Percentiles rank a stretch among this genome's conserved stretches.
These are phyloP conservation scores for Fomitopsis pulvina DNA, from an alignment of 768 basidiomycete genomes.

Conservation along the genomic window DNA sequence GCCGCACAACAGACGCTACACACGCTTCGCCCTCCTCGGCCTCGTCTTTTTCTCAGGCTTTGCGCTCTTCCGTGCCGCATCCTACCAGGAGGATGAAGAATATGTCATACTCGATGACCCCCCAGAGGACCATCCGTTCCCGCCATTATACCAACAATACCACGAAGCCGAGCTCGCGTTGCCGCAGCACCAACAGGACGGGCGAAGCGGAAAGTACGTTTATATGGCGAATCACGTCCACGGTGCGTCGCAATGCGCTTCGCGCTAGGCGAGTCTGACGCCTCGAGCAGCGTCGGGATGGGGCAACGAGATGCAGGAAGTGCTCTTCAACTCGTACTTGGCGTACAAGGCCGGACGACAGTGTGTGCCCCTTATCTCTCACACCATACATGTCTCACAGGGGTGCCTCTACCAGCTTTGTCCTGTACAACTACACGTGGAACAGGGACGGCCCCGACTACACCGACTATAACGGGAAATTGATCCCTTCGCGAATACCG, in stretches of 20 bases:
- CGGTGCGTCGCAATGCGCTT: conserved; percentile 3
- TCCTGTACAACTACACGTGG: conserved; percentile 56
- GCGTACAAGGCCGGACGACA: conserved; percentile 30
- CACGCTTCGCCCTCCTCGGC: conserved; percentile 1
- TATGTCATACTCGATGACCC: not conserved
- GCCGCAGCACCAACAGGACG: conserved; percentile 24
- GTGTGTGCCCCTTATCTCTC: conserved; percentile 19
- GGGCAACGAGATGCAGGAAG: conserved; percentile 36
- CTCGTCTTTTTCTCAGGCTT: not conserved
- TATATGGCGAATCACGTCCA: conserved; percentile 16
- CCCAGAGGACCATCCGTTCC: conserved; percentile 10
- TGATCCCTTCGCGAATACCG: conserved; percentile 46
- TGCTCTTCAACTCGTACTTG: conserved; percentile 27
- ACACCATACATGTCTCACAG: not conserved
- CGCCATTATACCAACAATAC: conserved; percentile 21
- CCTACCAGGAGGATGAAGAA: not conserved
- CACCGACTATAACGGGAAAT: conserved; percentile 39
- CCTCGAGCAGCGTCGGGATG: conserved; percentile 29
- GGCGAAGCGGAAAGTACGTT: conserved; percentile 11
- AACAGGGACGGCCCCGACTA: conserved; percentile 31
- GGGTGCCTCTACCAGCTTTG: conserved; percentile 24
- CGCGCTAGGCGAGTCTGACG: conserved; percentile 15
- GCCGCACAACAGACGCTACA: conserved; percentile 4
- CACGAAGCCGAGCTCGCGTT: conserved; percentile 18
- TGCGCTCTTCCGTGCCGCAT: conserved; percentile 1